Evolutionary conservation across 2,329 filamentous ascomycete species (phyloP).

Genomic region (Stemphylium lycopersici): DNA sequence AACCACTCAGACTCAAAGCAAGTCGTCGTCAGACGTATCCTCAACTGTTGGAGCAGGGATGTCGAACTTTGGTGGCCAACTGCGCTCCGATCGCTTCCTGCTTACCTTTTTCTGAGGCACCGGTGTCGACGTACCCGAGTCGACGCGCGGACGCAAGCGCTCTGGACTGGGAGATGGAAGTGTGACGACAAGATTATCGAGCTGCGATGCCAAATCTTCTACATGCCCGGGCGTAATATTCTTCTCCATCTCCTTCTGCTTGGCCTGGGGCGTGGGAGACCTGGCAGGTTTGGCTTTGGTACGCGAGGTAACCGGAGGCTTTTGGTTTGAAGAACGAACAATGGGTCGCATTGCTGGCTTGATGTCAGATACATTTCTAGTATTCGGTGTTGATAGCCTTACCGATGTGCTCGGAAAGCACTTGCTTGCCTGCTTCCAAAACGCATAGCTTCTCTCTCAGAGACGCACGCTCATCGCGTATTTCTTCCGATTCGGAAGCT

Average conservation of each 20-base stretch:
- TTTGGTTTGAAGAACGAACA: neutral
- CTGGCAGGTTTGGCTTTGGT: neutral
- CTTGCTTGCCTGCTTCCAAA: constrained; percentile 20
- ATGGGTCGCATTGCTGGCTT: constrained; percentile 7
- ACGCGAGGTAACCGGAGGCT: neutral
- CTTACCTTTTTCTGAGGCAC: neutral
- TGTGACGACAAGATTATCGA: constrained; percentile 8
- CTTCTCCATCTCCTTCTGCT: neutral
- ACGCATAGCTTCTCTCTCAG: constrained; percentile 22
- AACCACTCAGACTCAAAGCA: neutral
- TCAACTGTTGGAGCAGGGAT: neutral
- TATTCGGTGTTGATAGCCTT: neutral
- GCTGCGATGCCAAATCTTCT: neutral
- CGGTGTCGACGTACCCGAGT: constrained; percentile 1
- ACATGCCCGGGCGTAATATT: neutral
- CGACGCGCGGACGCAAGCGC: constrained; percentile 3
- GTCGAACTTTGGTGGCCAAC: neutral
- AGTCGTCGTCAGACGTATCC: neutral
- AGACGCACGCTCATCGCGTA: constrained; percentile 15
- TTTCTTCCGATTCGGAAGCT: constrained; percentile 35
- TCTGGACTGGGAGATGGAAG: neutral
- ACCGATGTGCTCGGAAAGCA: constrained; percentile 25
- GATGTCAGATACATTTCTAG: neutral
- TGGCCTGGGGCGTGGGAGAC: neutral
- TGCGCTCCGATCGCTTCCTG: neutral